A percentile compares a stretch with the other conserved stretches of the same genome.
phyloP scores from a whole-genome alignment of 2,329 filamentous ascomycete genomes.

The Fusarium clavum region DNA sequence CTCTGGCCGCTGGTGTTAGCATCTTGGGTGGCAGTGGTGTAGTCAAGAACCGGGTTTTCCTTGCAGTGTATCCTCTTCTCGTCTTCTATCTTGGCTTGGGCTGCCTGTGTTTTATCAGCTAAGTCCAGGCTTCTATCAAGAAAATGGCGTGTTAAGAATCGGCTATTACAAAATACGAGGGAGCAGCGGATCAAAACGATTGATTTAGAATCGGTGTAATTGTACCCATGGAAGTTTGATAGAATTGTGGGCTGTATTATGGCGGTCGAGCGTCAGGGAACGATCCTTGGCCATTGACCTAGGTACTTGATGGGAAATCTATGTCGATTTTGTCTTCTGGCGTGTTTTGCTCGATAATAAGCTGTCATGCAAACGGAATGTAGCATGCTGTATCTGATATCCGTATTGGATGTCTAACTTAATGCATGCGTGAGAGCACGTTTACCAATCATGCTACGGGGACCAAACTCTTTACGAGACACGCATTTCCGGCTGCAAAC shows the following conservation, averaged over 20 bases:
- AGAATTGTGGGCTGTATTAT: constrained; percentile 23
- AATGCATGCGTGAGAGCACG: not conserved
- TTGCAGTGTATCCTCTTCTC: constrained; percentile 94
- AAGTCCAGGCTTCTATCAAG: constrained; percentile 41
- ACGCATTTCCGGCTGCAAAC: not conserved
- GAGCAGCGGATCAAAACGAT: constrained; percentile 6
- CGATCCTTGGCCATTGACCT: constrained; percentile 3
- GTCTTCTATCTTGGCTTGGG: constrained; percentile 95
- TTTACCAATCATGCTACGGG: not conserved
- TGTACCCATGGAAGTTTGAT: constrained; percentile 26
- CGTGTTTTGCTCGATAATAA: not conserved
- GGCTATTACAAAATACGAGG: constrained; percentile 1
- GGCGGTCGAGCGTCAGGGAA: constrained; percentile 9
- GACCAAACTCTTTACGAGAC: not conserved
- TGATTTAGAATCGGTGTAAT: constrained; percentile 34
- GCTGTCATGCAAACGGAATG: constrained; percentile 8
- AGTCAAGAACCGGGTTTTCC: constrained; percentile 90
- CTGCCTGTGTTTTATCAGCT: constrained; percentile 97
- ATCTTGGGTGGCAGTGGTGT: constrained; percentile 96
- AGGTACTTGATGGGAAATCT: constrained; percentile 4
- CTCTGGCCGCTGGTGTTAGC: constrained; percentile 92
- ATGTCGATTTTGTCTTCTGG: constrained; percentile 15
- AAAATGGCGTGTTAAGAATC: not conserved
- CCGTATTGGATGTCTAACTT: not conserved
- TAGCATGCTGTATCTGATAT: not conserved